These are phyloP conservation scores for Lipomyces yamanashiensis DNA, from an alignment of 805 yeast genomes.

Conservation along the genomic window DNA sequence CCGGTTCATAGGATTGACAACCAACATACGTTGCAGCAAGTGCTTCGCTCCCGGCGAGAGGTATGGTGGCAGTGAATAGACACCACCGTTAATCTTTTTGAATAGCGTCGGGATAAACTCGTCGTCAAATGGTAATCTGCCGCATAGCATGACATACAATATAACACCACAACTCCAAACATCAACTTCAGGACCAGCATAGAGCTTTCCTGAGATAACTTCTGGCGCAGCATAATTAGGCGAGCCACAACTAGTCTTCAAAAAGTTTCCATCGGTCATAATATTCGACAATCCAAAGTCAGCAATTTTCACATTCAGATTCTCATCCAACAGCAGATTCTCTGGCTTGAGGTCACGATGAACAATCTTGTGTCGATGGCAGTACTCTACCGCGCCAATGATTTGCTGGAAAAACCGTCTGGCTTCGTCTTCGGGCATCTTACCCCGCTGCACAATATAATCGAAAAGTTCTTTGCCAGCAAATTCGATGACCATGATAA, in stretches of 20 bases:
- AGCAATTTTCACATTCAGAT: slow-evolving; percentile 90
- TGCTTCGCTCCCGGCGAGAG: slow-evolving; percentile 84
- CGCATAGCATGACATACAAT: slow-evolving; percentile 92
- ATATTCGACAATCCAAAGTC: slow-evolving; percentile 94
- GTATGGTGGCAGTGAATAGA: slow-evolving; percentile 86
- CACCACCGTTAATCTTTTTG: slow-evolving; percentile 88
- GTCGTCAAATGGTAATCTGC: slow-evolving; percentile 93
- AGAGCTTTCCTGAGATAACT: slow-evolving; percentile 89
- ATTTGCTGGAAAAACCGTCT: slow-evolving; percentile 94
- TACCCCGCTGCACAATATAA: slow-evolving; percentile 90
- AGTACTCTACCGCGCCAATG: slow-evolving; percentile 93
- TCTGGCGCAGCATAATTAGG: slow-evolving; percentile 99
- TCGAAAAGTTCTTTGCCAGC: slow-evolving; percentile 97
- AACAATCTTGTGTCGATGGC: slow-evolving; percentile 94
- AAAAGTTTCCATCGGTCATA: slow-evolving; percentile 96
- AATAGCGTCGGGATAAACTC: slow-evolving; percentile 93
- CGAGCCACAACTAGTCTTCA: slow-evolving; percentile 93
- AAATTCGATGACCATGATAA: slow-evolving; percentile 94
- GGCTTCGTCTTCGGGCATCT: slow-evolving; percentile 87
- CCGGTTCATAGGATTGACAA: slow-evolving; percentile 91
- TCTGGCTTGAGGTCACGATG: slow-evolving; percentile 97
- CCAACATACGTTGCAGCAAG: slow-evolving; percentile 84
- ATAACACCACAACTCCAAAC: slow-evolving; percentile 98
- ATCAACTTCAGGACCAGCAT: slow-evolving; percentile 98
- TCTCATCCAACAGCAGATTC: slow-evolving; percentile 84